These are phyloP conservation scores for Citrullus amarus DNA, from an alignment of 306 rosid species.

Conservation along the genomic window DNA sequence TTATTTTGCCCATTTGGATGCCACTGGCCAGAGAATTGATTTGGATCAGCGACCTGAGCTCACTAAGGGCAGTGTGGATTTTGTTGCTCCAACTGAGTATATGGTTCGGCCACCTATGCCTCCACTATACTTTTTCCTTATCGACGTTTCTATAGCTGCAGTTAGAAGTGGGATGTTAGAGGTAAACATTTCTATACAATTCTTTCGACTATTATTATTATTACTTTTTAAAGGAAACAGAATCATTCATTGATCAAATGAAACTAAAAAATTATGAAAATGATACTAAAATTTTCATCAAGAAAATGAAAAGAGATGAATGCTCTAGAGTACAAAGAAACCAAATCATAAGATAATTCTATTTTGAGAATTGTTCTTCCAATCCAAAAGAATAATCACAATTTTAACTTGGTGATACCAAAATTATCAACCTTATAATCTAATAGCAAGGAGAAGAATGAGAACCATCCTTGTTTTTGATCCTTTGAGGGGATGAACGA, in stretches of 20 bases:
- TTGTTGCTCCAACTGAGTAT: constrained; percentile 98
- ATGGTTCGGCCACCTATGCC: constrained; percentile 99
- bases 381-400: neutral
- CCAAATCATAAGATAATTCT: too few species aligned
- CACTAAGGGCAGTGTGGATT: constrained; percentile 78
- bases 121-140: constrained; percentile 90
- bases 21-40: constrained; percentile 81
- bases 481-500: too few species aligned
- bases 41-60: constrained; percentile 90
- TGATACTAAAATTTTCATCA: too few species aligned
- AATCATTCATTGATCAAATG: too few species aligned
- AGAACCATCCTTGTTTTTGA: too few species aligned
- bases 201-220: neutral
- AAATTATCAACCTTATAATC: too few species aligned
- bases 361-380: neutral
- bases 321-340: too few species aligned
- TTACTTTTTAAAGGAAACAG: neutral
- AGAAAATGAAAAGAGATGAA: too few species aligned
- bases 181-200: constrained; percentile 30
- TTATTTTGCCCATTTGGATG: constrained; percentile 86
- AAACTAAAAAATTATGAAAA: too few species aligned
- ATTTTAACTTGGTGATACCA: too few species aligned
- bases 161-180: constrained; percentile 99
- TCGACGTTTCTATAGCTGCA: constrained; percentile 83
- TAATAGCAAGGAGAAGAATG: too few species aligned